phyloP scores from a whole-genome alignment of 306 rosid species.

The Sechiopsis laciniata region DNA sequence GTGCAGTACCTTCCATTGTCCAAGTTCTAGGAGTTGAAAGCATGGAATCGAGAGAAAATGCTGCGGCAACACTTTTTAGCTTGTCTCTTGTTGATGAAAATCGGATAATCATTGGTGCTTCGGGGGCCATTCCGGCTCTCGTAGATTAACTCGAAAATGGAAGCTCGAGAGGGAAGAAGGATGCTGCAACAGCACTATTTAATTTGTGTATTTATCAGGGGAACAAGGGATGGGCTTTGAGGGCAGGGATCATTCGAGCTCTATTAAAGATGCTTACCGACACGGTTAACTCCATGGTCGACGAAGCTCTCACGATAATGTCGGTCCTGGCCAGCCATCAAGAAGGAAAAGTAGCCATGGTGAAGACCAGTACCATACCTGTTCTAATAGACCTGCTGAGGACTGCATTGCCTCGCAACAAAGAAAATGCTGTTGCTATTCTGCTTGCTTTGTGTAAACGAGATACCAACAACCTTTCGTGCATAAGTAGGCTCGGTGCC shows the following conservation, averaged over 20 bases:
- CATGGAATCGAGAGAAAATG: slow-evolving; percentile 89
- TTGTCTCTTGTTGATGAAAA: slow-evolving; percentile 93
- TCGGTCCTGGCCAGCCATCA: slow-evolving; percentile 90
- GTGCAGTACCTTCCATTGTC: slow-evolving; percentile 87
- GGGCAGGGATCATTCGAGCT: slow-evolving; percentile 69
- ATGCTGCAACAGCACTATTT: slow-evolving; percentile 88
- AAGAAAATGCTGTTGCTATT: slow-evolving; percentile 85
- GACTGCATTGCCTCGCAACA: slow-evolving; percentile 75
- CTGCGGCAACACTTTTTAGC: slow-evolving; percentile 92
- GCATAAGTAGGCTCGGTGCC: slow-evolving; percentile 81
- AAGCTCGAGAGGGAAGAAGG: slow-evolving; percentile 89
- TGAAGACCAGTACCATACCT: slow-evolving; percentile 81
- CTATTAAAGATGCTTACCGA: slow-evolving; percentile 79
- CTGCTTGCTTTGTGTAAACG: slow-evolving; percentile 80
- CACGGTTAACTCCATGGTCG: slow-evolving; percentile 70
- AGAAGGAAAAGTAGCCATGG: slow-evolving; percentile 74
- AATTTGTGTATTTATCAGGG: slow-evolving; percentile 93
- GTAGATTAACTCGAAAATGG: slow-evolving; percentile 82
- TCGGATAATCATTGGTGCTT: slow-evolving; percentile 87
- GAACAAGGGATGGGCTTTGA: slow-evolving; percentile 83
- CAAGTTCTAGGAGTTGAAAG: slow-evolving; percentile 83
- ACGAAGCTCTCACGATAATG: slow-evolving; percentile 84
- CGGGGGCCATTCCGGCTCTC: slow-evolving; percentile 82
- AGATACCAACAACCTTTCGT: slow-evolving; percentile 67
- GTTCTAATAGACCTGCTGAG: slow-evolving; percentile 80